Evolutionary conservation across 441 rosid species (phyloP).

Genomic region (Mallotus japonicus): DNA sequence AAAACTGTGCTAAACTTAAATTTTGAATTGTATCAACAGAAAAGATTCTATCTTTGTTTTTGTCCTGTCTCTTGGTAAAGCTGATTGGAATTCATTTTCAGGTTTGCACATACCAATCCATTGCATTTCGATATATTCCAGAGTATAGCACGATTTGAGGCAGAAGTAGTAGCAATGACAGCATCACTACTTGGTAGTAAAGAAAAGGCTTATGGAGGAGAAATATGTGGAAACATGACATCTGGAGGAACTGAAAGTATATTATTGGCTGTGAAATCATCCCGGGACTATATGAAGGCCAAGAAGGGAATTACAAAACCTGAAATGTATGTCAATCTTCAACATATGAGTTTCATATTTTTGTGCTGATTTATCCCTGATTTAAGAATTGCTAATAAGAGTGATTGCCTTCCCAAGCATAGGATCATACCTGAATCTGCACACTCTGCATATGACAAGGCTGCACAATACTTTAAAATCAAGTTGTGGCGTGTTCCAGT

Average conservation of each 20-base stretch:
- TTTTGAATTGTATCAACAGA: too few relatives aligned
- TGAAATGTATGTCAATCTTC: constrained; percentile 59
- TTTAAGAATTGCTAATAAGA: constrained; percentile 19
- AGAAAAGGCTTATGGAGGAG: constrained; percentile 72
- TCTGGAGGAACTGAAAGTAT: constrained; percentile 99
- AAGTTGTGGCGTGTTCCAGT: constrained; percentile 94
- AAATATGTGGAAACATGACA: constrained; percentile 97
- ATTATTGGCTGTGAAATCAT: constrained; percentile 83
- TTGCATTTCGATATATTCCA: constrained; percentile 86
- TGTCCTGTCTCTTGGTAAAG: not conserved
- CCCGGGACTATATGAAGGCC: constrained; percentile 89
- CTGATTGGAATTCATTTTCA: constrained; percentile 34
- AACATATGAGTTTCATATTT: not conserved
- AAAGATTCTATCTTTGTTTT: not conserved
- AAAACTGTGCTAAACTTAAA: not conserved
- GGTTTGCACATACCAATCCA: constrained; percentile 99
- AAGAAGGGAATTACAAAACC: constrained; percentile 86
- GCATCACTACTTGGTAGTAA: constrained; percentile 80
- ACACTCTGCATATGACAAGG: constrained; percentile 97
- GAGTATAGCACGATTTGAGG: constrained; percentile 81
- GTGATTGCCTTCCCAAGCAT: constrained; percentile 24
- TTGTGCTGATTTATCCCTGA: constrained; percentile 11
- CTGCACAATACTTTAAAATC: constrained; percentile 93
- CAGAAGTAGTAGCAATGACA: constrained; percentile 97
- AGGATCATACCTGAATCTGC: constrained; percentile 97